phyloP scores from a whole-genome alignment of 768 basidiomycete genomes.

The Pleurotus djamor region DNA sequence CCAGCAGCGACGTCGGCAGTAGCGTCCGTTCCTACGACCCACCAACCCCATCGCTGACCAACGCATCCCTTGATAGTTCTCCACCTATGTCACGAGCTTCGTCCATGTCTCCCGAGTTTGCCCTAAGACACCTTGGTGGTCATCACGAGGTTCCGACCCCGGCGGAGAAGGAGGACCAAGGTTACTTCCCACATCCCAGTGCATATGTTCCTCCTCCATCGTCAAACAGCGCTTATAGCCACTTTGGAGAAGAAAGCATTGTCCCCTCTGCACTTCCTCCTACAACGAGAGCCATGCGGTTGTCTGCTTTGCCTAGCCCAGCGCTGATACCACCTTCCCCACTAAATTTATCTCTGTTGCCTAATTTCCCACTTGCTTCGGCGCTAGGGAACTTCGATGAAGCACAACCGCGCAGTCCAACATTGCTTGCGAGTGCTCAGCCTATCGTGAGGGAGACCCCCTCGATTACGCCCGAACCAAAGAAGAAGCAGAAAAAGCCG shows the following conservation, averaged over 20 bases:
- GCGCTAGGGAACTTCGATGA: background rate
- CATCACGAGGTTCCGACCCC: background rate
- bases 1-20: background rate
- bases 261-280: background rate
- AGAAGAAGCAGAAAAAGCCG: background rate
- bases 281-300: background rate
- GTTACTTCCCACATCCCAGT: background rate
- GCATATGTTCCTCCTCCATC: background rate
- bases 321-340: background rate
- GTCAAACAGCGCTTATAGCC: background rate
- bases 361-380: background rate
- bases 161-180: background rate
- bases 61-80: background rate
- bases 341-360: background rate
- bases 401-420: background rate
- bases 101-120: conserved; percentile 1
- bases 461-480: background rate
- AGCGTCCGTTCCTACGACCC: background rate
- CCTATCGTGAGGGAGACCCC: background rate
- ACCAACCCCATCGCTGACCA: conserved; percentile 5
- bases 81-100: background rate
- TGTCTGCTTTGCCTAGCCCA: background rate
- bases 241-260: background rate
- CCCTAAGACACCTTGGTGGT: background rate
- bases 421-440: background rate